phyloP scores from a whole-genome alignment of 2,329 filamentous ascomycete genomes.

The Coniochaeta ligniaria region DNA sequence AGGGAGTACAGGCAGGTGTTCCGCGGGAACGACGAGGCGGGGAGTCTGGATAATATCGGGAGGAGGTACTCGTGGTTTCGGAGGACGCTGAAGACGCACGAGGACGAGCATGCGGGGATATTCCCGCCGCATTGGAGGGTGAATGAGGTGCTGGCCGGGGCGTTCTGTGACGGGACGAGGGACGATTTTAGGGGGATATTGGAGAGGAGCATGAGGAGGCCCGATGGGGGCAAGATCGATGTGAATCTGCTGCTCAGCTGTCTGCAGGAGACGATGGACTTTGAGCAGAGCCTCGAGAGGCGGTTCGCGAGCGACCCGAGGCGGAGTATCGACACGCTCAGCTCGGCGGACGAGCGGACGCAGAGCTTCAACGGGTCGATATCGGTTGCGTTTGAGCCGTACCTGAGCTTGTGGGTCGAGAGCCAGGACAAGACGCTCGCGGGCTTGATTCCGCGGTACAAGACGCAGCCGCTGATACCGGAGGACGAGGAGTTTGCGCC shows the following conservation, averaged over 20 bases:
- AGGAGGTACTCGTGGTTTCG: slow-evolving; percentile 94
- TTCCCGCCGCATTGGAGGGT: slow-evolving; percentile 88
- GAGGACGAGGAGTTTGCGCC: slow-evolving; percentile 87
- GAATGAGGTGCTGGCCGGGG: slow-evolving; percentile 79
- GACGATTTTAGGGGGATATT: slow-evolving; percentile 94
- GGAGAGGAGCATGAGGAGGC: slow-evolving; percentile 74
- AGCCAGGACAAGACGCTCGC: slow-evolving; percentile 88
- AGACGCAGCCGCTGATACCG: slow-evolving; percentile 69
- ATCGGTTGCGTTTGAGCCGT: slow-evolving; percentile 94
- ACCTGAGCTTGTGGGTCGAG: slow-evolving; percentile 94
- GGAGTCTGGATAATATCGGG: slow-evolving; percentile 92
- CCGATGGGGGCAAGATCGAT: slow-evolving; percentile 73
- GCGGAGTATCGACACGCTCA: slow-evolving; percentile 83
- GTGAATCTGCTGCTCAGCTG: slow-evolving; percentile 85
- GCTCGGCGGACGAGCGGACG: slow-evolving; percentile 66
- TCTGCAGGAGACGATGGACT: slow-evolving; percentile 91
- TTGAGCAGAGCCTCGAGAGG: slow-evolving; percentile 85
- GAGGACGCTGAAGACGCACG: slow-evolving; percentile 89
- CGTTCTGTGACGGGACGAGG: slow-evolving; percentile 90
- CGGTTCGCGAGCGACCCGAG: slow-evolving; percentile 69
- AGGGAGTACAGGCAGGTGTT: slow-evolving; percentile 95
- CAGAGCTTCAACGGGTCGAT: slow-evolving; percentile 84
- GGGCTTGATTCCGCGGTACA: slow-evolving; percentile 79
- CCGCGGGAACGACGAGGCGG: slow-evolving; percentile 91
- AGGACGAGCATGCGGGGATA: slow-evolving; percentile 82